These are phyloP conservation scores for Niveomyces coronatus DNA, from an alignment of 2,329 filamentous ascomycete genomes.

Conservation along the genomic window DNA sequence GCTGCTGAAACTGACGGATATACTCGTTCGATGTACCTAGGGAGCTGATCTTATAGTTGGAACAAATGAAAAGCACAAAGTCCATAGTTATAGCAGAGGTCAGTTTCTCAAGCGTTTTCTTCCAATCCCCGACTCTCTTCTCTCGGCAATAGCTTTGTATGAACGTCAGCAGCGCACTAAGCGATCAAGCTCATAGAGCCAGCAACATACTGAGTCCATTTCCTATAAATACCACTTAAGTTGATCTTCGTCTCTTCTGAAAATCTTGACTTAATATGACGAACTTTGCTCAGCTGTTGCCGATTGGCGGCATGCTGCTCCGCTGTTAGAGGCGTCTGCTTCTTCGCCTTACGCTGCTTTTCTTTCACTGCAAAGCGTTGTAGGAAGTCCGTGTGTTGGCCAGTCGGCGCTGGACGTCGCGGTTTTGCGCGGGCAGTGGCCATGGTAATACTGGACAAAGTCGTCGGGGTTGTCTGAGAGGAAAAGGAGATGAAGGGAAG, in stretches of 20 bases:
- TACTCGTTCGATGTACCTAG: conserved; percentile 16
- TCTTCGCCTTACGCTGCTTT: conserved; percentile 1
- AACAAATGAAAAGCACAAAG: conserved; percentile 17
- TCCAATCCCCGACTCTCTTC: conserved; percentile 14
- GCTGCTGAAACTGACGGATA: conserved; percentile 18
- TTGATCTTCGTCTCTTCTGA: conserved; percentile 15
- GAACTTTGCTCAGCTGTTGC: conserved; percentile 12
- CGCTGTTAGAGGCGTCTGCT: conserved; percentile 11
- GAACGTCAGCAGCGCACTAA: conserved; percentile 6
- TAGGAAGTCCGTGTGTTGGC: conserved; percentile 11
- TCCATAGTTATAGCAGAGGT: conserved; percentile 14
- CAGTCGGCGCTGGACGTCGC: not conserved
- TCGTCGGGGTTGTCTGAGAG: too few relatives aligned
- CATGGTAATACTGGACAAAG: too few relatives aligned
- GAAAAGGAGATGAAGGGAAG: too few relatives aligned
- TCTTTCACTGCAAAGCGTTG: conserved; percentile 4
- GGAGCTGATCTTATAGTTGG: conserved; percentile 16
- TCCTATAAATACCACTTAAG: conserved; percentile 14
- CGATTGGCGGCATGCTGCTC: conserved; percentile 14
- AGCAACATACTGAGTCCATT: conserved; percentile 15
- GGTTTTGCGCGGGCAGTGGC: not conserved
- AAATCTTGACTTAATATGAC: conserved; percentile 16
- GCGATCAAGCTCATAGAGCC: not conserved
- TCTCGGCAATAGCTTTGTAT: conserved; percentile 15
- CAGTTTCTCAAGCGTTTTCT: conserved; percentile 13